Evolutionary conservation across 148 eudicot species (phyloP), one percentile per base, ranked within the genome.

Genomic region (Dysphania ambrosioides): DNA sequence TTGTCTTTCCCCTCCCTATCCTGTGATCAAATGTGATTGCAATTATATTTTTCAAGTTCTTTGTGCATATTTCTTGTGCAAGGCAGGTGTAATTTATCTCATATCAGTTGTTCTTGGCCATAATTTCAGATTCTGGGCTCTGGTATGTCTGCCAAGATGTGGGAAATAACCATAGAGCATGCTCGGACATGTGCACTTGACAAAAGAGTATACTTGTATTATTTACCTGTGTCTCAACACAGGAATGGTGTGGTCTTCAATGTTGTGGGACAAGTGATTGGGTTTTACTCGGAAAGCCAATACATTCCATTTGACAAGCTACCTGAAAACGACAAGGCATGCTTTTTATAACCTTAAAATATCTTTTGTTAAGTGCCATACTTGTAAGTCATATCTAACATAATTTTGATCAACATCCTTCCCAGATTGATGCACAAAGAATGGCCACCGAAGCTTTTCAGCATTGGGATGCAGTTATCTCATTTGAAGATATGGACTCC

Each of bases 61-160:
- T 34, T 55, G 34, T 72, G 63, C 74, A 16, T 15, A 60, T 4
- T 13, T 59, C 49, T 24, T 13, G 29, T 7, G 42, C 51, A 18
- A 32, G 49, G 53, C 61, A n/a, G 6, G 72, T 38, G 36, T 73
- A 56, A 70, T 55, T 38, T 42, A 31, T 70, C 58, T 74, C 60
- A 55, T 29, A 72, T 65, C 40, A 47, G 7, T 36, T 56, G 23
- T 70, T 71, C 38, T 44, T 34, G 35, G 27, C 32, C 27, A 68
- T 74, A 56, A 56, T 49, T 79, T 64, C 84, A 91, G 97, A 82
- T 91, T 75, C 85, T 89, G 71, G 97, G 93, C 73, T 76, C 89
- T 32, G 93, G 91, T 66, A 91, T 91, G 96, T 91, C 91, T 75
- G 79, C 93, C 71, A 88, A 88, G 79, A 85, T 86, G 93, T 91